Percentiles rank a stretch among this genome's conserved stretches.
Conservation (phyloP, 306 rosid genomes). For the Sophora flavescens region DNA sequence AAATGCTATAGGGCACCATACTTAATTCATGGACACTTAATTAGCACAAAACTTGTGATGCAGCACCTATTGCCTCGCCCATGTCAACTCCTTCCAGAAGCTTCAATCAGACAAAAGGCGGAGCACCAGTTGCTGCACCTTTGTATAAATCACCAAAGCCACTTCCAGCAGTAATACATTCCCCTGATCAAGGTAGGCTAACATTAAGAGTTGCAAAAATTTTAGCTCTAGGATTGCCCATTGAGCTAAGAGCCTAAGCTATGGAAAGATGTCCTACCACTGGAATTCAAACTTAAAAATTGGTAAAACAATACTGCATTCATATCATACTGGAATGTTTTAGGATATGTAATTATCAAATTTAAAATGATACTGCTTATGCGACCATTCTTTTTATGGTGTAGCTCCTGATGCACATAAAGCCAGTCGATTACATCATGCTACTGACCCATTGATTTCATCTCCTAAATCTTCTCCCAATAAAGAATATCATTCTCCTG, state of each 20-base stretch:
- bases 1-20: conserved; percentile 23
- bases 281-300: conserved; percentile 14
- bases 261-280: background rate
- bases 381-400: conserved; percentile 34
- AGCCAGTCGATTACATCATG: conserved; percentile 41
- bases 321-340: conserved; percentile 25
- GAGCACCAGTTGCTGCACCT: conserved; percentile 57
- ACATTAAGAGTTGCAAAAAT: background rate
- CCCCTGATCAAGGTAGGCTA: conserved; percentile 57
- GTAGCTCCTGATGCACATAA: conserved; percentile 64
- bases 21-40: conserved; percentile 26
- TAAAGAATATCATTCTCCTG: conserved; percentile 55
- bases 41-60: conserved; percentile 42
- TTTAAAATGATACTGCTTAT: background rate
- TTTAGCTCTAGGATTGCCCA: background rate
- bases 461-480: conserved; percentile 53
- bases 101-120: conserved; percentile 37
- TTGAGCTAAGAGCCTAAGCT: conserved; percentile 13
- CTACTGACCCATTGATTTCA: conserved; percentile 55
- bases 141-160: conserved; percentile 49
- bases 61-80: conserved; percentile 66
- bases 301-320: background rate
- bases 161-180: conserved; percentile 47
- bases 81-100: conserved; percentile 55
- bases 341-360: conserved; percentile 4